Evolutionary conservation across 2,329 filamentous ascomycete genomes (phyloP).

Genomic region (Tolypocladium album): DNA sequence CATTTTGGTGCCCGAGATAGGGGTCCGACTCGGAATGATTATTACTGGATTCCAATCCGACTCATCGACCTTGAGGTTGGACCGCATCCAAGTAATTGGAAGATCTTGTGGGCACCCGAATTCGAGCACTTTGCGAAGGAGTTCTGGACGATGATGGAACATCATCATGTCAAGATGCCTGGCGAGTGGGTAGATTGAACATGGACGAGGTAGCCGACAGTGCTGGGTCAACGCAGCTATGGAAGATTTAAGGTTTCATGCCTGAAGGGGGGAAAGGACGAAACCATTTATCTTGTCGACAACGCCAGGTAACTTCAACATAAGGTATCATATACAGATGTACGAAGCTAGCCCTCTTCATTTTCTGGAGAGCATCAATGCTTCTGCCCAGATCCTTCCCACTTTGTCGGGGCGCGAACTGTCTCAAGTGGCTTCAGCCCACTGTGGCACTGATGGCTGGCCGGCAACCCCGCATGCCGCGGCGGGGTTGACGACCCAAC

Average conservation of each 20-base stretch:
- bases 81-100: not conserved
- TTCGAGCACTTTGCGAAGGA: not conserved
- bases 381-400: not conserved
- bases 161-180: not conserved
- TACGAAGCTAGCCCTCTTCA: too few species aligned
- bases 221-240: too few species aligned
- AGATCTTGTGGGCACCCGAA: not conserved
- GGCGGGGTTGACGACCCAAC: constrained; percentile 2
- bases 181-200: not conserved
- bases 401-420: not conserved
- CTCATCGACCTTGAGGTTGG: not conserved
- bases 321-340: too few species aligned
- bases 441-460: not conserved
- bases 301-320: too few species aligned
- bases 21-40: not conserved
- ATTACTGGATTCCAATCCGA: not conserved
- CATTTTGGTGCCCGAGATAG: not conserved
- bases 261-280: too few species aligned
- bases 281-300: too few species aligned
- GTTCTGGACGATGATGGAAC: not conserved
- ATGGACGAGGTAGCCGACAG: too few species aligned
- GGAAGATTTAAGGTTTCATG: not conserved
- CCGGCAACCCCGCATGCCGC: constrained; percentile 5
- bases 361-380: too few species aligned
- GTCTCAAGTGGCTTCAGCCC: not conserved